phyloP scores from a whole-genome alignment of 2,329 filamentous ascomycete genomes.

The Drechslerella dactyloides region DNA sequence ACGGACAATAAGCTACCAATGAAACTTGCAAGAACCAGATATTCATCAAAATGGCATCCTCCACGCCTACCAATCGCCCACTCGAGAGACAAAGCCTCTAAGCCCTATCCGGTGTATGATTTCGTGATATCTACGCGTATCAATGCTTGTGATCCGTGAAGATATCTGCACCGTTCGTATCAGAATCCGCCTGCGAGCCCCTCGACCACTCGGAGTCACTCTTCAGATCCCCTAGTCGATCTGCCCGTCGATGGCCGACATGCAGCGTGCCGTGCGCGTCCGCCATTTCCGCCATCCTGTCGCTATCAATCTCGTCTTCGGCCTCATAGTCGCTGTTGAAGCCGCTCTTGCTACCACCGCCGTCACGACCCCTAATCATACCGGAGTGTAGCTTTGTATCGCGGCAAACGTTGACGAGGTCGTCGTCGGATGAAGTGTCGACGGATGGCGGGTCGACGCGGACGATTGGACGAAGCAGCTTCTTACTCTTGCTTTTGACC shows the following conservation, averaged over 20 bases:
- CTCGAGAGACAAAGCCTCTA: too few relatives aligned
- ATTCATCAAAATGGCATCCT: too few relatives aligned
- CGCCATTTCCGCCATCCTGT: slow-evolving; percentile 22
- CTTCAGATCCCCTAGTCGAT: slow-evolving; percentile 42
- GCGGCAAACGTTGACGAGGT: slow-evolving; percentile 5
- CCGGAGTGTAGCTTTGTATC: slow-evolving; percentile 23
- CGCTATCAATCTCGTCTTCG: slow-evolving; percentile 47
- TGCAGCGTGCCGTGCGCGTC: slow-evolving; percentile 23
- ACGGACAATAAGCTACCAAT: too few relatives aligned
- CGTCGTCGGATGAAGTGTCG: slow-evolving; percentile 32
- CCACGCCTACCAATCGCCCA: too few relatives aligned
- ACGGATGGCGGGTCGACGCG: slow-evolving; percentile 30
- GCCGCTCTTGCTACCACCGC: slow-evolving; percentile 47
- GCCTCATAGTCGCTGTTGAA: slow-evolving; percentile 51
- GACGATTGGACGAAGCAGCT: slow-evolving; percentile 23
- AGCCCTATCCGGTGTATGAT: too few relatives aligned
- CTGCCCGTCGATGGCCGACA: slow-evolving; percentile 3
- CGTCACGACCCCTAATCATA: slow-evolving; percentile 32
- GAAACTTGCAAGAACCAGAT: too few relatives aligned
- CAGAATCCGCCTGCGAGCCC: slow-evolving; percentile 22
- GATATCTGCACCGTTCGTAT: background rate
- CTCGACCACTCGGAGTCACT: slow-evolving; percentile 49
- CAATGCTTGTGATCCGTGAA: too few relatives aligned
- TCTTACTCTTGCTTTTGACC: slow-evolving; percentile 35
- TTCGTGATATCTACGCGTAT: too few relatives aligned